These are phyloP conservation scores for Marasmius sp. DNA, from an alignment of 1,284 basidiomycete species.

Conservation along the genomic window DNA sequence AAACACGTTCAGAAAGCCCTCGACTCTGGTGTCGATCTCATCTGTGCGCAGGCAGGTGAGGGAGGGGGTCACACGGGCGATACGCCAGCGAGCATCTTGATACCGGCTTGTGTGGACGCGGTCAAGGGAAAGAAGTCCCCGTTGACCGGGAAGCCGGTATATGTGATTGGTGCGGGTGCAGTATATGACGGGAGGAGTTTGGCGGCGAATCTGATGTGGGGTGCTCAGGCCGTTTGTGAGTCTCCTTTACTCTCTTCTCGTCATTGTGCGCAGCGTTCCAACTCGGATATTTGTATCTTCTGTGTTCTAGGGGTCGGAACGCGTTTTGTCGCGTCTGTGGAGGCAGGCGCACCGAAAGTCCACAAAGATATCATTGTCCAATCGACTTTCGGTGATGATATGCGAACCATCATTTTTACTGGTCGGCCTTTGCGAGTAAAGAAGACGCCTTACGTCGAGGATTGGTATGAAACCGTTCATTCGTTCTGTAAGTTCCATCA, in stretches of 20 bases:
- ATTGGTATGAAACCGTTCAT: constrained; percentile 52
- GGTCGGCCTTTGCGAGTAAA: constrained; percentile 85
- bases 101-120: constrained; percentile 85
- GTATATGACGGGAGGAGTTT: constrained; percentile 84
- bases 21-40: constrained; percentile 80
- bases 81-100: constrained; percentile 70
- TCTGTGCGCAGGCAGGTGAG: constrained; percentile 88
- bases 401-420: constrained; percentile 82
- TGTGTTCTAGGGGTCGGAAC: constrained; percentile 63
- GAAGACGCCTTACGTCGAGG: constrained; percentile 77
- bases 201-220: constrained; percentile 84
- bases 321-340: constrained; percentile 81
- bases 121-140: constrained; percentile 74
- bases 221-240: constrained; percentile 78
- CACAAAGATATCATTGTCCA: constrained; percentile 78
- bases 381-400: constrained; percentile 70
- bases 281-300: constrained; percentile 5
- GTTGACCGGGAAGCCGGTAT: constrained; percentile 77
- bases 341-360: constrained; percentile 78
- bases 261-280: background rate
- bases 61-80: constrained; percentile 85
- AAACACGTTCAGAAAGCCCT: constrained; percentile 85
- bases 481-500: background rate
- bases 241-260: constrained; percentile 31
- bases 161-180: constrained; percentile 84